A percentile compares a stretch with the other conserved stretches of the same genome.
Evolutionary conservation across 768 basidiomycete genomes (phyloP).

Genomic region (Termitomyces titanicus): DNA sequence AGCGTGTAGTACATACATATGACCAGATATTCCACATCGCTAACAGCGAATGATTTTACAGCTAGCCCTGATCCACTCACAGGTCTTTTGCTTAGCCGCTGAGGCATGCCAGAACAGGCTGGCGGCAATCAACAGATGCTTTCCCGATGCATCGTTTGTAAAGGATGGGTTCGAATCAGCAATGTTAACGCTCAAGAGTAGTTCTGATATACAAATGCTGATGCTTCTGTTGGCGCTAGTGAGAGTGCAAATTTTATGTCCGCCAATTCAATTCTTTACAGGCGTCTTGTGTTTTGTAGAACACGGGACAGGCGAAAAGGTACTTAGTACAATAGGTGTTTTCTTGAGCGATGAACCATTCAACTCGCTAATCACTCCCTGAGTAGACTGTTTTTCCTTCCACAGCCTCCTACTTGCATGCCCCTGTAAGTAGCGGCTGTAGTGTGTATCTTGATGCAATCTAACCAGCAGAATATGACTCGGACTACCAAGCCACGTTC

Average conservation of each 20-base stretch:
- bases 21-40: neutral
- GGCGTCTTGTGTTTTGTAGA: neutral
- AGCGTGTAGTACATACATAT: neutral
- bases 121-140: slow-evolving; percentile 8
- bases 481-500: slow-evolving; percentile 12
- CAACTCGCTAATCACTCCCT: neutral
- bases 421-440: slow-evolving; percentile 16
- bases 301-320: neutral
- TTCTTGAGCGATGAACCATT: neutral
- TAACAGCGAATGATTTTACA: slow-evolving; percentile 1
- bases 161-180: slow-evolving; percentile 14
- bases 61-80: slow-evolving; percentile 13
- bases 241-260: neutral
- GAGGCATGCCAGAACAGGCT: slow-evolving; percentile 16
- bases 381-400: slow-evolving; percentile 22
- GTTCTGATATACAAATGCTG: neutral
- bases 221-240: slow-evolving; percentile 9
- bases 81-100: slow-evolving; percentile 16
- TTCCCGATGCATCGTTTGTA: slow-evolving; percentile 13
- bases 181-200: neutral
- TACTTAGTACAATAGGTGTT: too few species aligned
- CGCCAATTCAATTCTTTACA: neutral
- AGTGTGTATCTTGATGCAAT: neutral
- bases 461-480: neutral
- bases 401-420: slow-evolving; percentile 24